phyloP scores from a whole-genome alignment of 1,284 basidiomycete genomes.

The Trichosporon coremiiforme region DNA sequence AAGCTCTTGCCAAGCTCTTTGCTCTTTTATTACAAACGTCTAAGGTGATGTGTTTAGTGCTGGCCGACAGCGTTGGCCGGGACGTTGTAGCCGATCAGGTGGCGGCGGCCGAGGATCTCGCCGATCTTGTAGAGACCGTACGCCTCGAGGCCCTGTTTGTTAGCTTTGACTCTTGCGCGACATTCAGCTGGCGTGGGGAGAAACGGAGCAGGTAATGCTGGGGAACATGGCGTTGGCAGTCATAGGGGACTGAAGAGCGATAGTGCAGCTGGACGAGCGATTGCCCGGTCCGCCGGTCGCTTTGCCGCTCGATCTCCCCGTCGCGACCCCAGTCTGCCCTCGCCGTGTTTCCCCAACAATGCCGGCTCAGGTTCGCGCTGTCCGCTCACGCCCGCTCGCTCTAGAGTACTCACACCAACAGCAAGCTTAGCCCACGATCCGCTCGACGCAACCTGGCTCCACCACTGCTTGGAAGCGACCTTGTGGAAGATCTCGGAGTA shows the following conservation, averaged over 20 bases:
- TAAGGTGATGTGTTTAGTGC: slow-evolving; percentile 23
- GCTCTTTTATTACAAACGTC: slow-evolving; percentile 16
- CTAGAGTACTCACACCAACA: slow-evolving; percentile 72
- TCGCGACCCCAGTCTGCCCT: too few relatives aligned
- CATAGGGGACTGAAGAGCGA: too few relatives aligned
- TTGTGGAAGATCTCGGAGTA: slow-evolving; percentile 74
- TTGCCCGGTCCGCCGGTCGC: too few relatives aligned
- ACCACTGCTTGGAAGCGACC: slow-evolving; percentile 68
- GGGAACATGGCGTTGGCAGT: too few relatives aligned
- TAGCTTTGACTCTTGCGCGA: not conserved
- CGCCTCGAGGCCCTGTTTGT: slow-evolving; percentile 59
- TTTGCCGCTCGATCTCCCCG: too few relatives aligned
- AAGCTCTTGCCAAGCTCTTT: not conserved
- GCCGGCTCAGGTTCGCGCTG: not conserved
- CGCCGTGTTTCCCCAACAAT: too few relatives aligned
- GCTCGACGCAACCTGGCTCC: slow-evolving; percentile 67
- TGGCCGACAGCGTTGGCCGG: slow-evolving; percentile 33
- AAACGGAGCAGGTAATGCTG: too few relatives aligned
- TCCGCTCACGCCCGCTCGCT: not conserved
- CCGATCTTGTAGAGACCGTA: slow-evolving; percentile 73
- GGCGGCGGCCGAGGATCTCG: slow-evolving; percentile 83
- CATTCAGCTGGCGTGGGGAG: too few relatives aligned
- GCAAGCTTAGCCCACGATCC: slow-evolving; percentile 79
- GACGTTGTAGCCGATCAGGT: slow-evolving; percentile 77
- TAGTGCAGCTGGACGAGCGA: too few relatives aligned